These are phyloP conservation scores for Sclerotinia subarctica DNA, from an alignment of 2,329 filamentous ascomycete species.

Conservation along the genomic window DNA sequence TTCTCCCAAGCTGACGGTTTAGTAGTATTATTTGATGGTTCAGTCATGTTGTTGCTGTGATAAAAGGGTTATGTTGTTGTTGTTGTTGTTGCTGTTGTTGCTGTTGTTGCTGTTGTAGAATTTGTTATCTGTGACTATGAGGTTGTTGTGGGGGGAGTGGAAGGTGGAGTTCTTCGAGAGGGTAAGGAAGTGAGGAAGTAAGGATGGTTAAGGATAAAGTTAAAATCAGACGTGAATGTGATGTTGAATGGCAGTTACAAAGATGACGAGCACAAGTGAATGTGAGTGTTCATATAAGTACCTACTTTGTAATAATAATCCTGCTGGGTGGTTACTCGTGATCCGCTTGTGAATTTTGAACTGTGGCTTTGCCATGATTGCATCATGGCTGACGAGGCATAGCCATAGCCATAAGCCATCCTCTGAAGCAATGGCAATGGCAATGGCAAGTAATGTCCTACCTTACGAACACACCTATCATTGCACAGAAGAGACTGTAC, in stretches of 20 bases:
- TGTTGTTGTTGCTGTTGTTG: neutral
- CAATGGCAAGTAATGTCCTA: no score
- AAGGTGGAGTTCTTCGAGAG: neutral
- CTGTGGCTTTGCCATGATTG: constrained; percentile 15
- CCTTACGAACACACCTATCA: constrained; percentile 3
- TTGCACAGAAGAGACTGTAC: neutral
- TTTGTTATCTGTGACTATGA: neutral
- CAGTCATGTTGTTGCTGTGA: neutral
- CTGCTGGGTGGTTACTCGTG: no score
- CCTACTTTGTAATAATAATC: neutral
- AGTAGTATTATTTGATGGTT: neutral
- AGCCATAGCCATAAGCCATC: neutral
- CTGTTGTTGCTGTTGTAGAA: neutral
- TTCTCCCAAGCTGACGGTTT: constrained; percentile 17
- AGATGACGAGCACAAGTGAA: neutral
- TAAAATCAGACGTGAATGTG: neutral
- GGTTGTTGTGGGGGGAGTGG: neutral
- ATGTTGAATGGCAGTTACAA: neutral
- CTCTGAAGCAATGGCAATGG: neutral
- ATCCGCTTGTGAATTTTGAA: neutral
- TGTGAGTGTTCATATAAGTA: constrained; percentile 1
- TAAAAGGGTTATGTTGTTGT: neutral
- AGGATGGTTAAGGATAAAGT: neutral
- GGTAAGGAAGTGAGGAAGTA: neutral
- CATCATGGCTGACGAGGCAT: constrained; percentile 7